Evolutionary conservation across 352 stramenopile genomes (phyloP).

Genomic region (Pythium brachiatum): DNA sequence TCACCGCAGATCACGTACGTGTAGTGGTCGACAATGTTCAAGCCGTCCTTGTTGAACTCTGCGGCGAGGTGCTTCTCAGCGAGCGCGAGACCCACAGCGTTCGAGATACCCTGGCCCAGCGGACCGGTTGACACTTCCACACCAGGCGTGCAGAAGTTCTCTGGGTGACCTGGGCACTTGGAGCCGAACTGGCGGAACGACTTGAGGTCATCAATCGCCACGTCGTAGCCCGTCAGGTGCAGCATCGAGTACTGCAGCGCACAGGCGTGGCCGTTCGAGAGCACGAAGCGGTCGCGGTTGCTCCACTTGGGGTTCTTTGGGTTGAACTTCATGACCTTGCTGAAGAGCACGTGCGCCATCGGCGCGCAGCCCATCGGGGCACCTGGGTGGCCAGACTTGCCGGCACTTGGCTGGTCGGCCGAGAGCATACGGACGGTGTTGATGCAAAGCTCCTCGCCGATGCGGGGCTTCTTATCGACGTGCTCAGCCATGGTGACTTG

Average conservation of each 20-base stretch:
- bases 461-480: slow-evolving; percentile 80
- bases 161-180: slow-evolving; percentile 97
- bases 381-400: slow-evolving; percentile 97
- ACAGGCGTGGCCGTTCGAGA: slow-evolving; percentile 99
- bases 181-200: slow-evolving; percentile 95
- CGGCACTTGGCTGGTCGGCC: slow-evolving; percentile 96
- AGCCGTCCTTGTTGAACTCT: slow-evolving; percentile 95
- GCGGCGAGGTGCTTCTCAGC: slow-evolving; percentile 97
- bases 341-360: slow-evolving; percentile 97
- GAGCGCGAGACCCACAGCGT: slow-evolving; percentile 97
- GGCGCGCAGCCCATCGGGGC: slow-evolving; percentile 98
- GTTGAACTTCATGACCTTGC: slow-evolving; percentile 89
- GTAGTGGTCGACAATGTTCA: slow-evolving; percentile 96
- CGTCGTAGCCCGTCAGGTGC: slow-evolving; percentile 95
- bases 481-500: slow-evolving; percentile 57
- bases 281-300: slow-evolving; percentile 98
- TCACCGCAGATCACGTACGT: slow-evolving; percentile 99
- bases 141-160: slow-evolving; percentile 94
- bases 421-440: slow-evolving; percentile 98
- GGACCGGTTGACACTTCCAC: slow-evolving; percentile 98
- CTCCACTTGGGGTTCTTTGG: slow-evolving; percentile 86
- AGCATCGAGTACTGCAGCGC: slow-evolving; percentile 99
- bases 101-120: slow-evolving; percentile 97
- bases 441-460: slow-evolving; percentile 90
- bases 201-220: slow-evolving; percentile 97